Evolutionary conservation across 805 yeast species (phyloP), one percentile per base, ranked within the genome.

Genomic region (Crinitomyces ghanaensis): DNA sequence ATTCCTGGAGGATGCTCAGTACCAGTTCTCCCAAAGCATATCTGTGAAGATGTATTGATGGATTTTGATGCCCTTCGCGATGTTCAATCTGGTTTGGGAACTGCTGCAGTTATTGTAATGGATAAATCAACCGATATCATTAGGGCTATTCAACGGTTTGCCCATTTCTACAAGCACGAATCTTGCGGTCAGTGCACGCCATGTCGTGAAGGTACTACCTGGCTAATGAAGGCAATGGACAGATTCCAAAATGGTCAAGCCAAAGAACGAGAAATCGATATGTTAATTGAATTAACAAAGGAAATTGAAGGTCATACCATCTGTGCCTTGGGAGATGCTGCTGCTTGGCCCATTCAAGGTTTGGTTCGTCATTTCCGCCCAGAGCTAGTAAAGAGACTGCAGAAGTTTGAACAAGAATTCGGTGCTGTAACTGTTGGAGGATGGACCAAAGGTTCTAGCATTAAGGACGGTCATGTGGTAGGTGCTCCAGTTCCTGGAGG

Each of bases 111-210:
- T 37, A 83, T 83, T 56, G 94, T 83, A 40, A 75, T 83, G 82
- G 79, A 82, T 66, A 78, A 81, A 64, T 74, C 76, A 49, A 79
- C 93, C 24, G 93, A 83, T 56, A 73, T 83, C 35, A 73, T 83
- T 41, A 70, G 84, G 44, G 91, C 88, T 46, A 83, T 83, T 55
- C 93, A 83, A 60, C 70, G 94, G 59, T 72, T 83, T 51, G 59
- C 88, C 28, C 74, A 80, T 28, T 83, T 83, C 59, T 83, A 81
- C 66, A 80, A 78, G 65, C 94, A 83, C 62, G 94, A 83, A 66
- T 78, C 91, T 5, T 83, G 94, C 63, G 93, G 94, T 39, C 94
- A 83, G 63, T 83, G 94, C 65, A 83, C 94, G 3, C 94, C 94
- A 38, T 83, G 94, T 63, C 74, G 95, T 57, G 94, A 83, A 62